Evolutionary conservation across 1,284 basidiomycete species (phyloP), one percentile per base, ranked within the genome.

Genomic region (Leccinum pachyderme): DNA sequence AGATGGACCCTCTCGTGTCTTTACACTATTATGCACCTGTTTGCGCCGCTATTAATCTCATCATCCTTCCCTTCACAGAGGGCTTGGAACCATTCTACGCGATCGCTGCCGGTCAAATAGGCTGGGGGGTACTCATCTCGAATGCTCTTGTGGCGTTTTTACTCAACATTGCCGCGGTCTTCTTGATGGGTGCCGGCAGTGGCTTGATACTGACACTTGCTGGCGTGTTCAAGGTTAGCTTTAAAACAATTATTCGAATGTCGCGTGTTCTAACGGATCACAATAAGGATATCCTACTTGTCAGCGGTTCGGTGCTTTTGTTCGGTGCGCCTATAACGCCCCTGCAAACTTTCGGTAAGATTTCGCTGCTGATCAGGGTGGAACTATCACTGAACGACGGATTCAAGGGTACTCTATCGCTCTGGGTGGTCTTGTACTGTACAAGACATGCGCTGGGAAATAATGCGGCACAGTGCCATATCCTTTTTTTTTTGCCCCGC

Each of bases 1-100:
- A 98, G 79, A 93, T 98, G 95, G 93, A 97, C 73, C 95, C 95
- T 3, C 82, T 98, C 29, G 93, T 96, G 27, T 97, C 93, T 32
- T 78, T 98, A 54, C 93, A 98, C 77, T 98, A 97, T 80, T 95
- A 94, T 71, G 93, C 93, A 8, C 93, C 93, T n/a, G 91, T 98
- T 53, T 98, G 96, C 71, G 95, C 95, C 2, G 72, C 81, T 57
- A 89, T 98, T 78, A 98, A 98, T 75, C 81, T 93, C 35, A 68
- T 81, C 54, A 77, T 95, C 55, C 73, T 98, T 28, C 91, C 93
- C 27, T 90, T 97, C 75, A 91, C 89, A 1, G 95, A 98, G 74
- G 95, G 95, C 7, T 75, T 95, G 24, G 88, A 81, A 54, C 95
- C 95, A 0, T 93, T 98, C 77, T 86, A 86, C 67, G 66, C 64